These are phyloP conservation scores for Aureobasidium subglaciale DNA, from an alignment of 2,329 filamentous ascomycete genomes.

Conservation along the genomic window DNA sequence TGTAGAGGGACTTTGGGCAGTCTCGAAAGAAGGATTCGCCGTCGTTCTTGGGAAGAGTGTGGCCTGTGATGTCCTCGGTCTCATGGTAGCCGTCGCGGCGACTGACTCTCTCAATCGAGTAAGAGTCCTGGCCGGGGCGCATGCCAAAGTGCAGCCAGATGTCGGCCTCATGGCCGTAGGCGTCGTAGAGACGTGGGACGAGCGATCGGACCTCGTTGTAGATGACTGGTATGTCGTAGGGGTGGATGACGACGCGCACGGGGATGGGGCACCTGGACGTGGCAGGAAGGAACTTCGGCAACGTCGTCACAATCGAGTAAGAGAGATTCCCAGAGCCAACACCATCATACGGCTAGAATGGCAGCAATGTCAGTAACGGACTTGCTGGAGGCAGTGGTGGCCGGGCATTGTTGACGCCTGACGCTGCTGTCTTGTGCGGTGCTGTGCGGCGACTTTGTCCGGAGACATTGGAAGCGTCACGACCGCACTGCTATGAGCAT, in stretches of 20 bases:
- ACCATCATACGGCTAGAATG: constrained; percentile 63
- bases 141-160: constrained; percentile 73
- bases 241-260: constrained; percentile 59
- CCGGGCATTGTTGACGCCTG: not conserved
- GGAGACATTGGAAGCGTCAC: not conserved
- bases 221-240: constrained; percentile 60
- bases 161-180: constrained; percentile 48
- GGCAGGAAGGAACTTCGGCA: constrained; percentile 57
- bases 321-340: constrained; percentile 67
- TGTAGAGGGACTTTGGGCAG: constrained; percentile 25
- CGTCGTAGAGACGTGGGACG: constrained; percentile 56
- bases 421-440: not conserved
- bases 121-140: constrained; percentile 57
- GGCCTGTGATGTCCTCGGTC: constrained; percentile 61
- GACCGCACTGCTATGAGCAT: too few relatives aligned
- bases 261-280: constrained; percentile 28
- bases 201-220: constrained; percentile 60
- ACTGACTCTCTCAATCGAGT: constrained; percentile 63
- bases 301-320: constrained; percentile 64
- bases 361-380: constrained; percentile 13
- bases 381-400: not conserved
- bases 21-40: constrained; percentile 22
- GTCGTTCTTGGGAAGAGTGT: constrained; percentile 24
- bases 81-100: constrained; percentile 63
- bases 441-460: not conserved